Percentiles rank a stretch among this genome's conserved stretches.
These are phyloP conservation scores for Fusarium nurragi DNA, from an alignment of 2,329 filamentous ascomycete species.

Conservation along the genomic window DNA sequence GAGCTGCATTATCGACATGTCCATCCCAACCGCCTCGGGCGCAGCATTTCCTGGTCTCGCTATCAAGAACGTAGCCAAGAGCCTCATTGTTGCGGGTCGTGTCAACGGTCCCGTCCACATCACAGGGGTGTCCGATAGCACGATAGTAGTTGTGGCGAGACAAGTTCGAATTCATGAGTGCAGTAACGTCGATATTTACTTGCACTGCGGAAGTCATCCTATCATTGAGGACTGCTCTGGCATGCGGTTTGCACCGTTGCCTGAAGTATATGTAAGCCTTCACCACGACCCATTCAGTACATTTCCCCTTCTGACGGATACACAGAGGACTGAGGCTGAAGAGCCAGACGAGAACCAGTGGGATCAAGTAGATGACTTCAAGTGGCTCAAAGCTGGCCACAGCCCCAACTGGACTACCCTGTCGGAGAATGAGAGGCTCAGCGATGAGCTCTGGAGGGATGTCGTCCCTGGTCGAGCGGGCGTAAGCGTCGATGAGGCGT, in stretches of 20 bases:
- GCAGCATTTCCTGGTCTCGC: conserved; percentile 74
- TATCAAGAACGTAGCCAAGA: conserved; percentile 74
- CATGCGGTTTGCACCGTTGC: conserved; percentile 82
- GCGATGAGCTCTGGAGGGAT: conserved; percentile 73
- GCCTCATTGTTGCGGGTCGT: conserved; percentile 79
- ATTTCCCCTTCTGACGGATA: conserved; percentile 8
- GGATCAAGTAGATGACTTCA: conserved; percentile 96
- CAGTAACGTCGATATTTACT: conserved; percentile 80
- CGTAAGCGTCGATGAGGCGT: conserved; percentile 71
- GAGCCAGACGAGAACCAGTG: conserved; percentile 71
- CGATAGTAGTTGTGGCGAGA: conserved; percentile 81
- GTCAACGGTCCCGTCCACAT: conserved; percentile 86
- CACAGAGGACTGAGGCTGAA: conserved; percentile 46
- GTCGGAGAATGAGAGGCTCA: conserved; percentile 65
- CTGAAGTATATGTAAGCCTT: conserved; percentile 71
- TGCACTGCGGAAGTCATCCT: conserved; percentile 82
- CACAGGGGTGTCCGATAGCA: conserved; percentile 75
- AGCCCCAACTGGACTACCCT: conserved; percentile 90
- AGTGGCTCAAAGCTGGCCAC: conserved; percentile 87
- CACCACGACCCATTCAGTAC: background rate
- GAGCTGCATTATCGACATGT: conserved; percentile 83
- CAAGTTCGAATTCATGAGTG: conserved; percentile 96
- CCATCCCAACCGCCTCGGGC: conserved; percentile 65
- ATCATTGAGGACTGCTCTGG: conserved; percentile 90
- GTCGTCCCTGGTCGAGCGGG: conserved; percentile 71